Conservation (phyloP, 2,329 filamentous ascomycete genomes). For the Monilinia vaccinii-corymbosi region DNA sequence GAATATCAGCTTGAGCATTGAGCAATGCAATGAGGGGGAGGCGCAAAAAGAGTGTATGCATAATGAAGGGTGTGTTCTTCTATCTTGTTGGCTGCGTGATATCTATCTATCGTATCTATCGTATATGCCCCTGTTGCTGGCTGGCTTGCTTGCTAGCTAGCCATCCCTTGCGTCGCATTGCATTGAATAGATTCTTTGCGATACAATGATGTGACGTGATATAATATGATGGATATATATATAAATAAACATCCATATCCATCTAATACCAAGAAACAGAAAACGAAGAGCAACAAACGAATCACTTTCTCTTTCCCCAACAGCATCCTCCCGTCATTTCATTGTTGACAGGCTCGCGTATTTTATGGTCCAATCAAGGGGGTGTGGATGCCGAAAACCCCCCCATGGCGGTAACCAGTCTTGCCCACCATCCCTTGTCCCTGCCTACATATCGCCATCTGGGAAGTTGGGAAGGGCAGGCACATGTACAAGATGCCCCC, state of each 20-base stretch:
- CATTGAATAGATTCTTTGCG: not conserved
- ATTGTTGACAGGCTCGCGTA: not conserved
- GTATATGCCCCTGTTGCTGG: not conserved
- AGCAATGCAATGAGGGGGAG: too few species aligned
- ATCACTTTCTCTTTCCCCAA: not conserved
- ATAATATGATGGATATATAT: too few species aligned
- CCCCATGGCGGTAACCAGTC: not conserved
- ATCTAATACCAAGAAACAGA: too few species aligned
- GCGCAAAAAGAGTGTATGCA: not conserved
- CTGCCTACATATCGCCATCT: slow-evolving; percentile 1
- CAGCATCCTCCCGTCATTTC: not conserved
- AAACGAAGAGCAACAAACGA: not conserved
- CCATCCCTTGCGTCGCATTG: not conserved
- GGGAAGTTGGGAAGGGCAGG: not conserved
- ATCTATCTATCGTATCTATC: not conserved
- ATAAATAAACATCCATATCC: too few species aligned
- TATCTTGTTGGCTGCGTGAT: not conserved
- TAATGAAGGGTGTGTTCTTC: too few species aligned
- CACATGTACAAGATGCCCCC: not conserved
- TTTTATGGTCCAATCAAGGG: not conserved
- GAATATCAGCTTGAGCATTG: too few species aligned
- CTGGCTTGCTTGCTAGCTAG: not conserved
- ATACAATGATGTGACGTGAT: not conserved
- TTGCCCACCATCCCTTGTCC: not conserved
- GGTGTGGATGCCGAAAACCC: not conserved